phyloP scores from a whole-genome alignment of 2,329 filamentous ascomycete genomes.

The Pseudogymnoascus sp. region DNA sequence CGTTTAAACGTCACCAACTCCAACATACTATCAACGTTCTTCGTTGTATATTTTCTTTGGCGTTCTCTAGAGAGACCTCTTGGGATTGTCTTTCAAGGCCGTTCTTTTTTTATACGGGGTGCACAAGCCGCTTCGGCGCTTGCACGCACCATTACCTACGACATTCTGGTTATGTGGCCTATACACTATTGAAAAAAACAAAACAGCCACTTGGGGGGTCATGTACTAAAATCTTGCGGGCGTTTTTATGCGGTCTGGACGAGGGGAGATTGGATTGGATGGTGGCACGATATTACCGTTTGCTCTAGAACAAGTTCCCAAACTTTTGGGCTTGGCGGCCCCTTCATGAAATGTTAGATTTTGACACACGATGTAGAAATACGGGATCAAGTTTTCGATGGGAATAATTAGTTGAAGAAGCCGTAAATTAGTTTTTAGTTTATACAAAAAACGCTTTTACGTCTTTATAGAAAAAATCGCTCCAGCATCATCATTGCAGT shows the following conservation, averaged over 20 bases:
- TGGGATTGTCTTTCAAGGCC: background rate
- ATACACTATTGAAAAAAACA: background rate
- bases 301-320: background rate
- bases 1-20: background rate
- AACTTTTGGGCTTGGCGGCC: background rate
- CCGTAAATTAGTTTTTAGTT: background rate
- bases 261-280: background rate
- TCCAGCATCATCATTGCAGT: background rate
- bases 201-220: background rate
- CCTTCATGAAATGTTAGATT: constrained; percentile 7
- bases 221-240: constrained; percentile 4
- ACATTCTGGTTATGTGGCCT: background rate
- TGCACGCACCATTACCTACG: background rate
- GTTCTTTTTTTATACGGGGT: background rate
- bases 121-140: background rate
- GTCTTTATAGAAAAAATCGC: background rate
- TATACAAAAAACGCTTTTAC: background rate
- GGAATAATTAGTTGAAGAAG: background rate
- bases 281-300: background rate
- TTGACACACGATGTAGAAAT: background rate
- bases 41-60: constrained; percentile 4
- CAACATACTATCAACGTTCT: background rate
- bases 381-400: background rate
- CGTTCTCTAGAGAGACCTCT: background rate
- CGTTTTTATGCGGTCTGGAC: constrained; percentile 4